phyloP scores from a whole-genome alignment of 2,329 filamentous ascomycete genomes.

The Fusarium liriodendri region DNA sequence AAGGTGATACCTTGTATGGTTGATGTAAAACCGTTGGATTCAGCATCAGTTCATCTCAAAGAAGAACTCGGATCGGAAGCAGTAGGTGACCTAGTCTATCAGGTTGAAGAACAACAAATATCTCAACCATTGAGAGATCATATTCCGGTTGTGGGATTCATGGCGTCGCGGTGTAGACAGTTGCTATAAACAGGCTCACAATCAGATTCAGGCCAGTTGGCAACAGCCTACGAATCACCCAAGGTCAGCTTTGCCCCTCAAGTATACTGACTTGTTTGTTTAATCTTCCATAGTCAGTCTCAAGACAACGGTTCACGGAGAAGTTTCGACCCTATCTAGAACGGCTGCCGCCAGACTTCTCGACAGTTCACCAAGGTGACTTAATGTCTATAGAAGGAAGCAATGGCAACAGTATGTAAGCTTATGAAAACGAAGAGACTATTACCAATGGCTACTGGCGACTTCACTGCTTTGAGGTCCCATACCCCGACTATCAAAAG shows the following conservation, averaged over 20 bases:
- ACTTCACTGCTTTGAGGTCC: background rate
- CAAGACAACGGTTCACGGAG: background rate
- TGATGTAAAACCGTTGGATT: too few species aligned
- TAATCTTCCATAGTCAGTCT: accelerated
- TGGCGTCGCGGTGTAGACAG: background rate
- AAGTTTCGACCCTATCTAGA: background rate
- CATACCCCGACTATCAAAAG: background rate
- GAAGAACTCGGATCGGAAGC: too few species aligned
- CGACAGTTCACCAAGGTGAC: background rate
- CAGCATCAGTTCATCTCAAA: too few species aligned
- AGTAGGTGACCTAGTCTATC: too few species aligned
- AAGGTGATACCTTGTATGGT: too few species aligned
- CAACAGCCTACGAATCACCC: background rate
- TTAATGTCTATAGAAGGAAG: background rate
- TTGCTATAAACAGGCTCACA: background rate
- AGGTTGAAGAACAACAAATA: too few species aligned
- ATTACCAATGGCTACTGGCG: too few species aligned
- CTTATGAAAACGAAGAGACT: background rate
- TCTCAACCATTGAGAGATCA: background rate
- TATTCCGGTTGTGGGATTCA: background rate
- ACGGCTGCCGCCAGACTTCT: background rate
- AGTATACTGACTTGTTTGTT: too few species aligned
- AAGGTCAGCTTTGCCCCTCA: background rate
- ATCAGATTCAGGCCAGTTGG: too few species aligned
- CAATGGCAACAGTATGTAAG: background rate